Base-by-base conservation (phyloP, 768 basidiomycete species). In the Suillus luteus region DNA sequence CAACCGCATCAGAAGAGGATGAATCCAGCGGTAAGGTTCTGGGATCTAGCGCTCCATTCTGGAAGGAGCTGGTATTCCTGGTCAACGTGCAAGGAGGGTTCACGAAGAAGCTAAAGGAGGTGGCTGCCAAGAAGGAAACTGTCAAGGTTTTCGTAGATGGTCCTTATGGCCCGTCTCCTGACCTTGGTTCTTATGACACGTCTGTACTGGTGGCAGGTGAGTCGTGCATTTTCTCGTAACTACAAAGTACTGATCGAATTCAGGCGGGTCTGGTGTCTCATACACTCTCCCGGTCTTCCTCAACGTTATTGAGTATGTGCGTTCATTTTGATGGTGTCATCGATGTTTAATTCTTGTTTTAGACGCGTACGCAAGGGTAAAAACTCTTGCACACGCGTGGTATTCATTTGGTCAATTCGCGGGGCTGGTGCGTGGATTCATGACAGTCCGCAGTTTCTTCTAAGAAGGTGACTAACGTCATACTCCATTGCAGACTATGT, bases 41-140 rank as follows among this genome's bases (percentile, higher is more conserved):
- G 19, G 33, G 27, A 35, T 19, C 35, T 3, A 61, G 62, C 49
- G 3, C 17, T 19, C 62, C 64, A 1, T 64, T 69, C 51, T 70
- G 71, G 65, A 80, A 80, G 63, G 79, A 86, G 33, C 73, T 90
- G 17, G 76, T 79, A 2, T 89, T 91, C 73, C 73, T 91, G 55
- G 75, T 90, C 64, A 81, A 86, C 19, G 85, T 85, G 19, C 77
- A 82, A 43, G 74, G 78, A 19, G 90, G 90, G 0, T 86, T 89
- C 70, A 91, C 89, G 5, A 79, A 78, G 67, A 77, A 80, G 0
- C 73, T 88, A 17, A 70, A 73, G 51, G 69, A 80, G 2, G 71
- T 61, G 2, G 81, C 78, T 3, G 62, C 59, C 19, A 70, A 62
- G 33, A 73, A 74, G 3, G 66, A 69, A 54, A 71, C 70, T 19